Conservation (phyloP, 2,329 filamentous ascomycete genomes). For the Ophiocordyceps robertsii region DNA sequence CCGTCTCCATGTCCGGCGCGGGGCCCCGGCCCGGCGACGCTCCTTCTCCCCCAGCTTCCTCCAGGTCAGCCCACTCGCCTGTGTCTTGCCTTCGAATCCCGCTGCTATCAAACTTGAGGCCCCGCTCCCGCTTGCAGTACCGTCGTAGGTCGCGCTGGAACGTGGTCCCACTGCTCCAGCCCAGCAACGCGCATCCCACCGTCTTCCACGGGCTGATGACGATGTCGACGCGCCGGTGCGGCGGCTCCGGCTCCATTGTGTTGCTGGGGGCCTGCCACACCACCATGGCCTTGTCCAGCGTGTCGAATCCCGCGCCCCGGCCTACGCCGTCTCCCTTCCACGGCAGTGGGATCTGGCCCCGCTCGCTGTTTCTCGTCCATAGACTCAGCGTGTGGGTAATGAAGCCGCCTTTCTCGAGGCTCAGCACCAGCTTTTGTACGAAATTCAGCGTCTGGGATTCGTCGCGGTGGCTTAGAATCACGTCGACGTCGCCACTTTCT, state of each 20-base stretch:
- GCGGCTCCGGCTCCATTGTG: conserved; percentile 6
- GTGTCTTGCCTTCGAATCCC: conserved; percentile 58
- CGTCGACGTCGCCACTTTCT: conserved; percentile 68
- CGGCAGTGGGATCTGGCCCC: conserved; percentile 48
- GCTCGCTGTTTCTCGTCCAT: conserved; percentile 54
- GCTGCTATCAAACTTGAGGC: conserved; percentile 83
- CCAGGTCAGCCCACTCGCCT: conserved; percentile 59
- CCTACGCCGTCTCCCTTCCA: conserved; percentile 31
- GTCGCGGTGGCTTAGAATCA: conserved; percentile 70
- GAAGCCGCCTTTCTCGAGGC: conserved; percentile 53
- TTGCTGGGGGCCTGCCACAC: conserved; percentile 56
- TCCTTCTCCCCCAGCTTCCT: conserved; percentile 31
- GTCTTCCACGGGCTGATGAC: conserved; percentile 83
- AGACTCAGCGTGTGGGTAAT: conserved; percentile 74
- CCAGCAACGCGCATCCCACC: conserved; percentile 73
- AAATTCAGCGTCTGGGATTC: conserved; percentile 54
- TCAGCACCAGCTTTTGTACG: conserved; percentile 56
- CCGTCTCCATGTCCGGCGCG: conserved; percentile 53
- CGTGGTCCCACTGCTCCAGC: conserved; percentile 81
- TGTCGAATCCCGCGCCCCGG: conserved; percentile 59
- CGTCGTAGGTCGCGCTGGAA: conserved; percentile 77
- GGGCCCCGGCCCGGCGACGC: conserved; percentile 12
- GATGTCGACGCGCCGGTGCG: conserved; percentile 80
- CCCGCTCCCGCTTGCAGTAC: conserved; percentile 60
- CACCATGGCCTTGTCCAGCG: conserved; percentile 79